Base-by-base conservation (phyloP, 1,284 basidiomycete species). In the Tilletiopsis washingtonensis region DNA sequence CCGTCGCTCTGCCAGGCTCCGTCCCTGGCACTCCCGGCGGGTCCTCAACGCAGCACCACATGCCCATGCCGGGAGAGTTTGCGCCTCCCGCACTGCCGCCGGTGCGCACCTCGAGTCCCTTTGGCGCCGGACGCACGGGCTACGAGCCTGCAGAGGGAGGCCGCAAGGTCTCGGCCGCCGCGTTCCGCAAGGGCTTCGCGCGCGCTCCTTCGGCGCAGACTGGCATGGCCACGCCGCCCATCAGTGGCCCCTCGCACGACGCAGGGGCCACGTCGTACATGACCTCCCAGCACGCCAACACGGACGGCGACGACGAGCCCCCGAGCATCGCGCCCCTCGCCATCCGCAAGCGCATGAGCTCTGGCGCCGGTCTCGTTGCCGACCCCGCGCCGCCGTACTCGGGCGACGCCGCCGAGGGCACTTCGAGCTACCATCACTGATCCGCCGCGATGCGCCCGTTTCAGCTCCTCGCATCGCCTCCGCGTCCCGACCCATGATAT, bases 121-220 rank as follows among this genome's bases (percentile, higher is more conserved):
- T 36, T 5, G 32, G 32, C 20, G 12, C 45, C 5, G 24, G 32
- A 4, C n/a, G n/a, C n/a, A n/a, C n/a, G n/a, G 50, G 37, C 5
- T 51, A 47, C 20, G 47, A 47, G 32, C 27, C 49, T n/a, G 40
- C 45, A 5, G 54, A 41, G 14, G 62, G 56, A 15, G 66, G 66
- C 19, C 58, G 64, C n/a, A 69, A 69, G 43, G 62, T 67, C 6
- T 65, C 62, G 1, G 66, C 66, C 3, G 66, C 66, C 1, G 66
- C 66, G 0, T 69, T 69, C 59, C 51, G 64, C 5, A 53, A 59
- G 15, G 66, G 66, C 2, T 67, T 69, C 34, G 53, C 45, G 11
- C 57, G 64, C 29, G 52, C 54, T 14, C 57, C 66, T 1, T 60
- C 59, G 3, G 37, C 40, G 0, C 59, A 64, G 38, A 26, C 17